These are phyloP conservation scores for Castanospermum australe DNA, from an alignment of 306 rosid species.

Conservation along the genomic window DNA sequence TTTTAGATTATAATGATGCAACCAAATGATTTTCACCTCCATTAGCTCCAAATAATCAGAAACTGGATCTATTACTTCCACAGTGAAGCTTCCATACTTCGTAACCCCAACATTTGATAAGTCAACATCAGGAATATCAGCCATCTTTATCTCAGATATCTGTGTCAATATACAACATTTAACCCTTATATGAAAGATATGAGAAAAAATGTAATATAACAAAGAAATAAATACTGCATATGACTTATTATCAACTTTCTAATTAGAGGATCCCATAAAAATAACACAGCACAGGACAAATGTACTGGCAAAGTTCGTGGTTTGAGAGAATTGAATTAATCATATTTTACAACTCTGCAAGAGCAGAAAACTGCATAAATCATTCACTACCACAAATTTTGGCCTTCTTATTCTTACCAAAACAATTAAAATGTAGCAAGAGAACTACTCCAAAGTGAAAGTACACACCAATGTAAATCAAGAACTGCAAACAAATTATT, in stretches of 20 bases:
- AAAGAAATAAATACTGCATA: background rate
- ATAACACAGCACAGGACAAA: background rate
- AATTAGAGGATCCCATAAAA: background rate
- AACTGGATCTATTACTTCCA: slow-evolving; percentile 92
- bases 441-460: too few relatives aligned
- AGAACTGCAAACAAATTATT: too few relatives aligned
- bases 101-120: slow-evolving; percentile 73
- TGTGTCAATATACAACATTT: slow-evolving; percentile 39
- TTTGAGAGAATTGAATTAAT: background rate
- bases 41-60: slow-evolving; percentile 88
- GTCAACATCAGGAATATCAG: slow-evolving; percentile 91
- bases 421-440: too few relatives aligned
- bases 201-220: background rate
- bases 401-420: too few relatives aligned
- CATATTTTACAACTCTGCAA: background rate
- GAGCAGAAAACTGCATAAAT: too few relatives aligned
- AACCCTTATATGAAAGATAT: slow-evolving; percentile 1
- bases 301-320: background rate
- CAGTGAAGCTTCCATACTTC: slow-evolving; percentile 69
- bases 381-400: too few relatives aligned
- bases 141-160: slow-evolving; percentile 81
- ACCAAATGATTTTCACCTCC: slow-evolving; percentile 59
- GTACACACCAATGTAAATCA: too few relatives aligned
- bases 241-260: background rate
- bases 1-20: slow-evolving; percentile 13